Base-by-base conservation (phyloP, 2,329 filamentous ascomycete species). In the Pseudocercospora cruenta region DNA sequence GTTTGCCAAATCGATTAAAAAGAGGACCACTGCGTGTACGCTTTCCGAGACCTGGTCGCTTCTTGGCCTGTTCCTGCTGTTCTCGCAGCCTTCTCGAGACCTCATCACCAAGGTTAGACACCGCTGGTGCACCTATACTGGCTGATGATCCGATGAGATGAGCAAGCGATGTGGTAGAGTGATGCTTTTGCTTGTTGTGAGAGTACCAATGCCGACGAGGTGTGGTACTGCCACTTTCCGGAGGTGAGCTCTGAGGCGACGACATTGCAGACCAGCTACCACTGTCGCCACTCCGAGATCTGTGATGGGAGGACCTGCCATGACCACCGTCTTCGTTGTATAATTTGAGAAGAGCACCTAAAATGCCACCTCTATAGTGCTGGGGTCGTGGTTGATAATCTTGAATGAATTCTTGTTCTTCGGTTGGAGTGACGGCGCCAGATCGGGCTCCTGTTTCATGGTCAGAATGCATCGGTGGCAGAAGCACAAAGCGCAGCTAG, bases 321-420 rank as follows among this genome's bases (percentile, higher is more conserved):
- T 76, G 45, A 28, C 54, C 66, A 36, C 68, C 68, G 8, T 65
- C 63, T 14, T 75, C 81, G 65, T 87, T 84, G 73, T 92, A 90
- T 9, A 93, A 82, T 76, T 89, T 91, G 58, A 95, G 81, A 0
- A 96, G 81, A 0, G 88, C 90, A 2, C 89, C 88, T 0, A 96
- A 81, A 55, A 94, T 87, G 31, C 92, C 91, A 31, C 89, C 90
- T 58, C 89, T 87, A 76, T 92, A 94, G 68, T 89, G 86, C 22
- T 83, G 80, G 4, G 91, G 91, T 49, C 84, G 83, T 53, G 89
- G 87, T 19, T 91, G 86, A 73, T 91, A 92, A 63, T 87, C 84
- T 51, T 87, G 85, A 58, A 69, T 67, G 57, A 85, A 84, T 51
- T 86, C 82, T 45, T 79, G 74, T 54, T 83, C 81, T 49, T 80